Evolutionary conservation across 164 flowering plant genomes (phyloP), one percentile per base, ranked within the genome.

Genomic region (Piper betle): DNA sequence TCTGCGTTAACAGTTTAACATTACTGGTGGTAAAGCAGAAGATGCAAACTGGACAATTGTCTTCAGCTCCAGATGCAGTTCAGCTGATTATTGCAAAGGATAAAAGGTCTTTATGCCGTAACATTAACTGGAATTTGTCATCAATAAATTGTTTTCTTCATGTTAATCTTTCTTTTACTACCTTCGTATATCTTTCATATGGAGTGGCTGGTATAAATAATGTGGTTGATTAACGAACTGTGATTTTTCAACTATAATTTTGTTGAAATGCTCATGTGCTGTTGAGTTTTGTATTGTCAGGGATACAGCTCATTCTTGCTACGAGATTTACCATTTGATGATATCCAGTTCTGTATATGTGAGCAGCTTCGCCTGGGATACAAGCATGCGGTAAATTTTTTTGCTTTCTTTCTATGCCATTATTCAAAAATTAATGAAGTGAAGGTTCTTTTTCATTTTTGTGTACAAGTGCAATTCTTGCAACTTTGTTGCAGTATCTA

Each of bases 281-380:
- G 33, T 25, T 25, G 33, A 25, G 2, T 25, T 25, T 1, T 2
- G 33, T 25, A 25, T 25, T 25, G 33, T 25, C 43, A 93, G 97
- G 99, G 99, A 62, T 94, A 86, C 74, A 78, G 96, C 52, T 94
- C 99, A 5, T 91, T 94, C 67, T 69, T 94, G 64, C 64, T 94
- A 65, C 79, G 99, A 69, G 99, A 94, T 78, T 78, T 94, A 75
- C 99, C 99, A 20, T 94, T 94, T 73, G 97, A 94, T 69, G 99
- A 97, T 19, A 75, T 91, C 68, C 99, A 94, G 69, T 94, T 94
- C 72, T 94, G 99, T 73, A 69, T 94, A 54, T 94, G 91, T 72
- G 99, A 94, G 84, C 99, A 94, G 75, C 84, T 94, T 55, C 82
- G 95, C 62, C 67, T 94, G 39, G 99, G 96, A 56, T 94, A 88